Evolutionary conservation across 2,329 filamentous ascomycete genomes (phyloP), one percentile per base, ranked within the genome.

Genomic region (Fusarium brachygibbosum): DNA sequence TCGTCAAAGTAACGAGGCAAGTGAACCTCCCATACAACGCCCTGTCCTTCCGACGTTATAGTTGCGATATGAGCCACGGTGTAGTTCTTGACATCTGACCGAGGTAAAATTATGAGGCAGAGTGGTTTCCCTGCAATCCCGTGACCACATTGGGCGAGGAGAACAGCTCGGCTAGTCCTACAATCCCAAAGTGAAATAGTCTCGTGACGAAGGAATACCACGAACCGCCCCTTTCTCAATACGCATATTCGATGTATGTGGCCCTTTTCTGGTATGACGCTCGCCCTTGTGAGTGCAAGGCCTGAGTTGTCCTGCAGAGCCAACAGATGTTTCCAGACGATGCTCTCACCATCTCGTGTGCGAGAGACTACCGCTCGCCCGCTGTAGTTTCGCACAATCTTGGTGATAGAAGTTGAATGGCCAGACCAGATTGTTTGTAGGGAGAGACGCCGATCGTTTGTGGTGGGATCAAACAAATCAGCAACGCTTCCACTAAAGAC

Each of bases 361-460:
- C 93, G 87, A 9, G 94, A 97, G 32, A 97, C 89, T 42, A 97
- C 83, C 6, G 93, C 91, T 68, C 89, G 86, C 11, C 94, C 94
- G 73, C 90, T 92, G 42, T 91, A 92, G 74, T 94, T 97, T 64
- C 94, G 90, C 45, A 97, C 91, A 63, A 97, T 92, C 76, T 97
- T 97, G 74, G 91, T 91, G 66, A 98, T 89, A 0, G 93, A 85
- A 17, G 87, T 87, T 17, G 91, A 92, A 81, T 98, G 94, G 1
- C 95, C 94, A 3, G 93, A 93, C 93, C 94, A 97, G 2, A 90
- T 86, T 3, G 88, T 86, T 66, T 87, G 88, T 16, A 88, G 84
- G 21, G 82, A 80, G 17, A 97, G 80, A 2, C 92, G 88, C 41
- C 81, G 82, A 42, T 86, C 83, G 42, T 87, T 86, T 1, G 87